Percentiles rank a stretch among this genome's conserved stretches.
Conservation (phyloP, 1,284 basidiomycete genomes). For the Papiliotrema flavescens region DNA sequence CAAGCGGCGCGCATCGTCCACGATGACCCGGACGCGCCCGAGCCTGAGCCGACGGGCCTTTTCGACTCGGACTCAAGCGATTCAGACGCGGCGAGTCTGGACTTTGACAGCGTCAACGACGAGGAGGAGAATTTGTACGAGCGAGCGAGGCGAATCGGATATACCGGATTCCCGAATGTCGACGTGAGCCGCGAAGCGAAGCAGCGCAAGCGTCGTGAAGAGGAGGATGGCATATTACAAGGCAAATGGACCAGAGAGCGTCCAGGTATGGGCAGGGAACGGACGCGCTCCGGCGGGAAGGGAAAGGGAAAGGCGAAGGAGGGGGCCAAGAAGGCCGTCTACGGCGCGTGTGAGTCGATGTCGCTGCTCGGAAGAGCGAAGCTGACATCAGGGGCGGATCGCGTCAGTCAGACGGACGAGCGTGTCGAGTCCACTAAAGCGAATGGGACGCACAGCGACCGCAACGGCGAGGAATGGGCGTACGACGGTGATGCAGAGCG, state of each 20-base stretch:
- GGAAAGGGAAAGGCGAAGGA: constrained; percentile 22
- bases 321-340: constrained; percentile 28
- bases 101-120: constrained; percentile 44
- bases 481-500: constrained; percentile 39
- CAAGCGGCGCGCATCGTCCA: constrained; percentile 68
- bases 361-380: background rate
- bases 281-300: constrained; percentile 13
- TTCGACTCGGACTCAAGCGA: constrained; percentile 37
- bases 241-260: constrained; percentile 56
- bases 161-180: constrained; percentile 85
- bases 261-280: constrained; percentile 57
- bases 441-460: background rate
- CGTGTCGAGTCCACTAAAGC: constrained; percentile 1
- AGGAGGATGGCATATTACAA: constrained; percentile 47
- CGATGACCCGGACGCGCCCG: constrained; percentile 49
- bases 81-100: constrained; percentile 44
- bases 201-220: constrained; percentile 33
- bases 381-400: constrained; percentile 32
- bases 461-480: constrained; percentile 19
- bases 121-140: constrained; percentile 58
- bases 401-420: constrained; percentile 9
- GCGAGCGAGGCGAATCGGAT: constrained; percentile 74
- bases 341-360: constrained; percentile 43
- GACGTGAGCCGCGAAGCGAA: constrained; percentile 63
- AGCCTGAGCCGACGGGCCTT: constrained; percentile 30